A percentile compares a stretch with the other conserved stretches of the same genome.
These are phyloP conservation scores for Tubosaeta brunneosetosa DNA, from an alignment of 768 basidiomycete genomes.

Conservation along the genomic window DNA sequence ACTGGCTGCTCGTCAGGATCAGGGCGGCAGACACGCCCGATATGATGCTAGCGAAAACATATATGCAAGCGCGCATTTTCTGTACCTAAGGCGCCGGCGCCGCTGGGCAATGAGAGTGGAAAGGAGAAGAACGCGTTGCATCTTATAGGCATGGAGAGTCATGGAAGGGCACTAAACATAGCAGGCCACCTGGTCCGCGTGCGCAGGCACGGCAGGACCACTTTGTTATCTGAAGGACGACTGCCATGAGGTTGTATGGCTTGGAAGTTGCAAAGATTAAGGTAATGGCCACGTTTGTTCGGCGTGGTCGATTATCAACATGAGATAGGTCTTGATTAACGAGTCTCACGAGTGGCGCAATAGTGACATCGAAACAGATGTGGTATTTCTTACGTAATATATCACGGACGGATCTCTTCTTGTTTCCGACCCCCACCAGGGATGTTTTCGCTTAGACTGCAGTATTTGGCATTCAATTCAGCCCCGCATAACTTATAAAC, in stretches of 20 bases:
- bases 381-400: background rate
- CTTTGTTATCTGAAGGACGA: conserved; percentile 2
- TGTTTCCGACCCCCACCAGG: background rate
- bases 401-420: background rate
- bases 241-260: conserved; percentile 10
- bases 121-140: conserved; percentile 8
- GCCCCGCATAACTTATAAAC: background rate
- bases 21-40: conserved; percentile 17
- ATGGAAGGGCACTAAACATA: conserved; percentile 21
- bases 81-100: conserved; percentile 14
- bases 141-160: conserved; percentile 22
- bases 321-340: no score
- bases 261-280: conserved; percentile 2
- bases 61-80: conserved; percentile 18
- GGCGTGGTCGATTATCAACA: conserved; percentile 18
- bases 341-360: no score
- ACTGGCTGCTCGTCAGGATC: conserved; percentile 6
- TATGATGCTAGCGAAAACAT: conserved; percentile 19
- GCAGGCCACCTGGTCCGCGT: conserved; percentile 16
- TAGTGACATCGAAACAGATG: no score
- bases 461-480: background rate
- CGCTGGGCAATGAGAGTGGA: conserved; percentile 6
- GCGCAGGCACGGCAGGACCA: conserved; percentile 20
- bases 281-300: conserved; percentile 21
- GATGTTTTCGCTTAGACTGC: background rate